Evolutionary conservation across 306 rosid species (phyloP).

Genomic region (Prinsepia uniflora): DNA sequence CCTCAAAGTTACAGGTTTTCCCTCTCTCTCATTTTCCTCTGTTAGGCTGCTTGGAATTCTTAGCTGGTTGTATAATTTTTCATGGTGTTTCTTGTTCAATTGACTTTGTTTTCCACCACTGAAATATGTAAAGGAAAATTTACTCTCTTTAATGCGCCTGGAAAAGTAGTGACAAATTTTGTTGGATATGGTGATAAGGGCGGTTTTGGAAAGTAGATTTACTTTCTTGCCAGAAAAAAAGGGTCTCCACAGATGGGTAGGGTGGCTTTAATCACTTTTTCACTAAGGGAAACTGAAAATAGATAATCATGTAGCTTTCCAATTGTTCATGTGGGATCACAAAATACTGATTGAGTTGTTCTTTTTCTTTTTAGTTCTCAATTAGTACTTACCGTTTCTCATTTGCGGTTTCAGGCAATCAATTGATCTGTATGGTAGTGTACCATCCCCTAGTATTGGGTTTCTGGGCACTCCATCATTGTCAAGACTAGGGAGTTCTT

Average conservation of each 20-base stretch:
- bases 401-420: conserved; percentile 70
- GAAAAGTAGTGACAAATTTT: neutral
- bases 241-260: neutral
- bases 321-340: neutral
- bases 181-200: neutral
- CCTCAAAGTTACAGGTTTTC: conserved; percentile 94
- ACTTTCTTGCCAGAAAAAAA: neutral
- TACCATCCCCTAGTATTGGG: conserved; percentile 84
- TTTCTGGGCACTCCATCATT: conserved; percentile 74
- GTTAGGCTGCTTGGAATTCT: conserved; percentile 5
- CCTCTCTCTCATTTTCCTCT: conserved; percentile 12
- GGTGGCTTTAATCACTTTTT: neutral
- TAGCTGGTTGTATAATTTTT: neutral
- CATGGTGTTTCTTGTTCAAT: neutral
- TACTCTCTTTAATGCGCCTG: neutral
- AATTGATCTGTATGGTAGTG: conserved; percentile 87
- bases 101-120: neutral
- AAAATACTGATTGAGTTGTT: neutral
- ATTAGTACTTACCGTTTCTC: conserved; percentile 7
- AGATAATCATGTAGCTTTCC: neutral
- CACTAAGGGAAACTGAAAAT: neutral
- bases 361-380: neutral
- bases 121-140: neutral
- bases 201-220: neutral
- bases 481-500: conserved; percentile 86